A percentile compares a stretch with the other conserved stretches of the same genome.
These are phyloP conservation scores for Fomes fomentarius DNA, from an alignment of 1,284 basidiomycete genomes.

Conservation along the genomic window DNA sequence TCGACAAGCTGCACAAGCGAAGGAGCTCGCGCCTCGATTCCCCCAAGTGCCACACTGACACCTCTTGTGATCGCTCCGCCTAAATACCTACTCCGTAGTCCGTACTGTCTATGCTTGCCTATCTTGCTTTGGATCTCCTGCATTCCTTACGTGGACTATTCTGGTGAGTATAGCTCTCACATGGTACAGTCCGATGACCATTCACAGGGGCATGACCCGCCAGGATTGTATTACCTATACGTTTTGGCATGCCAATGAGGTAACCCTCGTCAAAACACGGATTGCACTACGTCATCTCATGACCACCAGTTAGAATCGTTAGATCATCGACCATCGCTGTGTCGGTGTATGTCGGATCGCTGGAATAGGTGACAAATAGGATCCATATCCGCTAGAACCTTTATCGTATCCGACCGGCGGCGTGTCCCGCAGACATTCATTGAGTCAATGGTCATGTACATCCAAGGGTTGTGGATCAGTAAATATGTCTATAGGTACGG, in stretches of 20 bases:
- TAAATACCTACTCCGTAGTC: neutral
- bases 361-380: neutral
- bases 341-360: neutral
- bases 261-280: neutral
- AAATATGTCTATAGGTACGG: neutral
- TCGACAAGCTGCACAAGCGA: constrained; percentile 39
- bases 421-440: too few relatives aligned
- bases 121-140: constrained; percentile 10
- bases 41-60: constrained; percentile 37
- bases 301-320: neutral
- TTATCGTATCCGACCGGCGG: neutral
- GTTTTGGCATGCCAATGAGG: neutral
- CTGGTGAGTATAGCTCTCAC: constrained; percentile 19
- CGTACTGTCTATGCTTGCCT: neutral
- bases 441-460: too few relatives aligned
- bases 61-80: constrained; percentile 17
- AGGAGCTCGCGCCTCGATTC: constrained; percentile 42
- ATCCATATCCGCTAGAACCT: neutral
- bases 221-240: neutral
- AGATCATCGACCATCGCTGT: too few relatives aligned
- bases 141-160: constrained; percentile 4
- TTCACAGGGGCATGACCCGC: neutral
- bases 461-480: too few relatives aligned
- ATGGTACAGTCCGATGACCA: constrained; percentile 15
- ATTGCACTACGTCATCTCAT: neutral